Conservation (phyloP, 2,329 filamentous ascomycete species). For the Epichloe scottii region DNA sequence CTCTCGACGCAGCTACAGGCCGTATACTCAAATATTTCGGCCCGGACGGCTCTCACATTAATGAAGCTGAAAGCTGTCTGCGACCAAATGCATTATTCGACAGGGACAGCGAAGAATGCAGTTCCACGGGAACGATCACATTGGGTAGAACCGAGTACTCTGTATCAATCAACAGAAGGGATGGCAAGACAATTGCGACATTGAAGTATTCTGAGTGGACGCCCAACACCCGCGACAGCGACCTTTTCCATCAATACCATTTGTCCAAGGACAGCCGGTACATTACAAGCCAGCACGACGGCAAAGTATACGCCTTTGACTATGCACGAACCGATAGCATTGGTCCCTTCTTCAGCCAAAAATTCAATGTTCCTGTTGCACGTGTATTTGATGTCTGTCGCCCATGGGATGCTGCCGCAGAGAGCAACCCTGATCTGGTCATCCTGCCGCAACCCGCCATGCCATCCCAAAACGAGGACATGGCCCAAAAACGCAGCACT, state of each 20-base stretch:
- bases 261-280: slow-evolving; percentile 76
- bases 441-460: slow-evolving; percentile 76
- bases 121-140: slow-evolving; percentile 66
- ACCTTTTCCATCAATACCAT: slow-evolving; percentile 73
- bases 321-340: slow-evolving; percentile 41
- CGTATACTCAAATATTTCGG: slow-evolving; percentile 76
- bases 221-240: slow-evolving; percentile 79
- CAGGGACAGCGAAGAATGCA: slow-evolving; percentile 62
- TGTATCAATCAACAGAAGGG: slow-evolving; percentile 66
- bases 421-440: slow-evolving; percentile 64
- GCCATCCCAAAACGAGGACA: slow-evolving; percentile 37
- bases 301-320: slow-evolving; percentile 70
- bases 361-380: slow-evolving; percentile 65
- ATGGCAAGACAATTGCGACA: slow-evolving; percentile 69
- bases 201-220: slow-evolving; percentile 92
- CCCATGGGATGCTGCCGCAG: slow-evolving; percentile 47
- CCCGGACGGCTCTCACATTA: slow-evolving; percentile 53
- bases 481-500: slow-evolving; percentile 40
- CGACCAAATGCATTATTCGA: slow-evolving; percentile 54
- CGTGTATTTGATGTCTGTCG: slow-evolving; percentile 81
- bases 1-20: slow-evolving; percentile 76
- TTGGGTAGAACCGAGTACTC: slow-evolving; percentile 83
- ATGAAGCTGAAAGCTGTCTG: slow-evolving; percentile 63
- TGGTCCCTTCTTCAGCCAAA: slow-evolving; percentile 51
- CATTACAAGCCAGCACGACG: slow-evolving; percentile 77